Evolutionary conservation across 768 basidiomycete genomes (phyloP).

Genomic region (Tulasnella sp.): DNA sequence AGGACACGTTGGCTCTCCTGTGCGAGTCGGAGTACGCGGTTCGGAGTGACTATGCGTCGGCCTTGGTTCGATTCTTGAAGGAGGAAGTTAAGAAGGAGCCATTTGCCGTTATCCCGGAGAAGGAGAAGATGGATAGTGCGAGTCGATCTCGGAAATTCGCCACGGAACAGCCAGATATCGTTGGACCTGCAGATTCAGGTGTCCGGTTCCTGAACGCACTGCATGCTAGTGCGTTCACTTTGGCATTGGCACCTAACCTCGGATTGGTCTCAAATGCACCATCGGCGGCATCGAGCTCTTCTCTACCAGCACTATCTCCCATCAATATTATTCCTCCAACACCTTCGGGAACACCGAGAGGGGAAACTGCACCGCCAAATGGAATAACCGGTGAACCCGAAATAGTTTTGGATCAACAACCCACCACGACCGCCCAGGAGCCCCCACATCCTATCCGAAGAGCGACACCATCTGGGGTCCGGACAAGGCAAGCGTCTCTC

Average conservation of each 20-base stretch:
- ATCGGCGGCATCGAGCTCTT: constrained; percentile 32
- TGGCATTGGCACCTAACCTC: constrained; percentile 63
- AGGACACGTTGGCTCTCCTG: constrained; percentile 76
- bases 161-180: constrained; percentile 38
- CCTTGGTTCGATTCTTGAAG: constrained; percentile 66
- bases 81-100: constrained; percentile 63
- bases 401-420: background rate
- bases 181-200: constrained; percentile 37
- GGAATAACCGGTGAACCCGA: background rate
- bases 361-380: background rate
- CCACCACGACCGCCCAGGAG: background rate
- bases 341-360: constrained; percentile 25
- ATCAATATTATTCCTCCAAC: constrained; percentile 33
- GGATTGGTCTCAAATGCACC: constrained; percentile 33
- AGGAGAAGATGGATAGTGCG: constrained; percentile 41
- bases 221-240: constrained; percentile 71
- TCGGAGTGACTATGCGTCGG: constrained; percentile 65
- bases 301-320: constrained; percentile 36
- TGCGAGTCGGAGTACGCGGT: constrained; percentile 74
- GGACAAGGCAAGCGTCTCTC: constrained; percentile 15
- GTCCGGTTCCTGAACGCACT: constrained; percentile 70
- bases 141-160: constrained; percentile 42
- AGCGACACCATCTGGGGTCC: constrained; percentile 2
- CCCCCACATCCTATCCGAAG: background rate
- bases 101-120: constrained; percentile 36